Conservation (phyloP, 1,139 yeast species). For the Meyerozyma carpophila region DNA sequence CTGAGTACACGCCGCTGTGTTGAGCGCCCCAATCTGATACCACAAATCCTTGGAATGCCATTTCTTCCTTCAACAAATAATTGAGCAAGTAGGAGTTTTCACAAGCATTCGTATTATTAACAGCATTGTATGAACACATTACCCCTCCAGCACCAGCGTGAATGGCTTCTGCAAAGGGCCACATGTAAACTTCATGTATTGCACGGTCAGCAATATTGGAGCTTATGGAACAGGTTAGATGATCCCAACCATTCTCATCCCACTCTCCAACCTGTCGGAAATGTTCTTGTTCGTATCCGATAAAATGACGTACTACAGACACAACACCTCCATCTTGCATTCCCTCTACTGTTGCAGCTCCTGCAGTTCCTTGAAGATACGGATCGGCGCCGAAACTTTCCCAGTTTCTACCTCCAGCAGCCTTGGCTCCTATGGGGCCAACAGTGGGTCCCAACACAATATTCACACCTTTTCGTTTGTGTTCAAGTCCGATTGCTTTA, state of each 20-base stretch:
- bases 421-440: constrained; percentile 61
- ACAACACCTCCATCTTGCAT: constrained; percentile 55
- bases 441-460: constrained; percentile 57
- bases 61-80: constrained; percentile 52
- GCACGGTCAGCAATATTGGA: constrained; percentile 57
- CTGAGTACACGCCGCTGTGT: constrained; percentile 52
- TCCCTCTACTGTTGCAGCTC: constrained; percentile 50
- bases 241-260: constrained; percentile 42
- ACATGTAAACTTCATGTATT: constrained; percentile 56
- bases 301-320: constrained; percentile 49
- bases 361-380: constrained; percentile 53
- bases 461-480: constrained; percentile 53
- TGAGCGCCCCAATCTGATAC: constrained; percentile 66
- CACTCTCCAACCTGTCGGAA: constrained; percentile 57
- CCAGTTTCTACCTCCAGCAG: constrained; percentile 64
- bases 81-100: constrained; percentile 56
- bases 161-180: constrained; percentile 66
- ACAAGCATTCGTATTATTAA: constrained; percentile 57
- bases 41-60: constrained; percentile 65
- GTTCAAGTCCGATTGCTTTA: constrained; percentile 53
- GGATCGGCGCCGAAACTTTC: constrained; percentile 66
- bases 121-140: constrained; percentile 58
- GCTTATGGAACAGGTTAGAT: constrained; percentile 33
- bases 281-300: constrained; percentile 63
- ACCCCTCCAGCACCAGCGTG: constrained; percentile 58